Evolutionary conservation across 2,329 filamentous ascomycete genomes (phyloP).

Genomic region (Lizonia empirigonia): DNA sequence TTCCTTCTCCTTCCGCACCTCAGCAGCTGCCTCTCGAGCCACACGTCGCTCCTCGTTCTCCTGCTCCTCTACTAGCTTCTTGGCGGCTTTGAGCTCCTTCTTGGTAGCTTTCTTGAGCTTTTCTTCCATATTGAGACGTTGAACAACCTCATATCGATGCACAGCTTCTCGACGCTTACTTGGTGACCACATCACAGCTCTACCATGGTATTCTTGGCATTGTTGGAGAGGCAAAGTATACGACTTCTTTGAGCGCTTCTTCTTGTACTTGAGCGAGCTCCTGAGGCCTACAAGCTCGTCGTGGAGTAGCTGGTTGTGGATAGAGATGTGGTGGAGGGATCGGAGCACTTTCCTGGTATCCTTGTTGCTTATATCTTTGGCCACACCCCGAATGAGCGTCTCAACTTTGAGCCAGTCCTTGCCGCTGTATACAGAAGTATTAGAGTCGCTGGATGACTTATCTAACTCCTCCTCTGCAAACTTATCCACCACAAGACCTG

Average conservation of each 20-base stretch:
- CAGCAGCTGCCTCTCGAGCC: too few relatives aligned
- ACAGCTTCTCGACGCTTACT: slow-evolving; percentile 9
- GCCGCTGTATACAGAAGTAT: neutral
- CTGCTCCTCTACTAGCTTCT: neutral
- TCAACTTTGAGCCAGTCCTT: slow-evolving; percentile 6
- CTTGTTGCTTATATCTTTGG: slow-evolving; percentile 2
- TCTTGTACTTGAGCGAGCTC: neutral
- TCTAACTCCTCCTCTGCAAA: too few relatives aligned
- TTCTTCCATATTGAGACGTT: neutral
- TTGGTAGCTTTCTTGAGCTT: neutral
- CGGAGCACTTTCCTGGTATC: neutral
- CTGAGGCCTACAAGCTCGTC: neutral
- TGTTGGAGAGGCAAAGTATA: neutral
- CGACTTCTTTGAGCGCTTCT: too few relatives aligned
- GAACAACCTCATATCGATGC: neutral
- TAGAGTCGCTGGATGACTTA: too few relatives aligned
- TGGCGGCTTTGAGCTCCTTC: neutral
- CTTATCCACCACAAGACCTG: too few relatives aligned
- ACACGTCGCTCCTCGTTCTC: too few relatives aligned
- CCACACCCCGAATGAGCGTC: neutral
- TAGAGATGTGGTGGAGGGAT: neutral
- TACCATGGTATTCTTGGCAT: slow-evolving; percentile 13
- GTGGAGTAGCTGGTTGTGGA: neutral
- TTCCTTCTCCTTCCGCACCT: too few relatives aligned
- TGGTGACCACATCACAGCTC: slow-evolving; percentile 17